These are phyloP conservation scores for Globisporangium middletonii DNA, from an alignment of 352 stramenopile species.

Conservation along the genomic window DNA sequence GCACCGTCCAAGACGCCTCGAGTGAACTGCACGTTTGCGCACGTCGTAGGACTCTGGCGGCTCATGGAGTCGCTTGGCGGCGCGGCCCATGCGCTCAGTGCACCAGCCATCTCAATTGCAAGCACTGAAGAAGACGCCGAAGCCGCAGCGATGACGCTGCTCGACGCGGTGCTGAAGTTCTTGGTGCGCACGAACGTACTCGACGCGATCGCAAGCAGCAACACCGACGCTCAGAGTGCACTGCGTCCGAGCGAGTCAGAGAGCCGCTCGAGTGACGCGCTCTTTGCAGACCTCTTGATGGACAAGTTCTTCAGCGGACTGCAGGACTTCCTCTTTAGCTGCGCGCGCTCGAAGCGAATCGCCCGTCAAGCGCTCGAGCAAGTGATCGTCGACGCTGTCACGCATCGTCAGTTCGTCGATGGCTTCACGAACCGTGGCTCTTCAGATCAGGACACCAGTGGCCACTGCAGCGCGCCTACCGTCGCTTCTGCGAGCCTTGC, in stretches of 20 bases:
- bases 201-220: not conserved
- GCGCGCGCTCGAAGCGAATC: conserved; percentile 23
- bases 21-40: conserved; percentile 53
- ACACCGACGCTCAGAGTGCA: not conserved
- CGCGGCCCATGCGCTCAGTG: conserved; percentile 2
- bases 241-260: conserved; percentile 1
- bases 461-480: not conserved
- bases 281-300: conserved; percentile 52
- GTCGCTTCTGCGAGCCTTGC: conserved; percentile 13
- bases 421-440: no score
- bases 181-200: conserved; percentile 17
- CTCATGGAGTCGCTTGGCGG: conserved; percentile 37
- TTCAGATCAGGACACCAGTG: not conserved
- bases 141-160: conserved; percentile 7
- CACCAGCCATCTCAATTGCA: conserved; percentile 2
- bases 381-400: conserved; percentile 11
- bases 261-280: not conserved
- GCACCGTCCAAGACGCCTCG: not conserved
- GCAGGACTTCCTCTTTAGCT: conserved; percentile 53
- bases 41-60: conserved; percentile 49
- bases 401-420: not conserved
- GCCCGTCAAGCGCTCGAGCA: conserved; percentile 20
- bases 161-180: conserved; percentile 22
- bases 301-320: conserved; percentile 53
- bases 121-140: conserved; percentile 7